phyloP scores from a whole-genome alignment of 306 rosid species.

The Trifolium repens region DNA sequence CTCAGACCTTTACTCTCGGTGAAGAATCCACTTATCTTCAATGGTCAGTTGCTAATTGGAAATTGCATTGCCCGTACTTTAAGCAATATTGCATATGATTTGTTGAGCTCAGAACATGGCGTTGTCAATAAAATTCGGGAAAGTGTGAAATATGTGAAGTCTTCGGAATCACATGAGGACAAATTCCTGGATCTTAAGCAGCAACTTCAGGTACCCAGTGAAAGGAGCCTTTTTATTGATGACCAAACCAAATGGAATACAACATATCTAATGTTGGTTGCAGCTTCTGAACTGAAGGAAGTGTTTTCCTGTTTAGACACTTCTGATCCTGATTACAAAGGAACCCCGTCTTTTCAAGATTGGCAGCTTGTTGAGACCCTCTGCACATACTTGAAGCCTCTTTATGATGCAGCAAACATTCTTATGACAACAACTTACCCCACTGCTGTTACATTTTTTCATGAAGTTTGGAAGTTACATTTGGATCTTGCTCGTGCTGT shows the following conservation, averaged over 20 bases:
- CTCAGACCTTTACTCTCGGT: constrained; percentile 76
- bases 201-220: constrained; percentile 91
- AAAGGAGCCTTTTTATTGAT: constrained; percentile 70
- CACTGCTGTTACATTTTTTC: constrained; percentile 68
- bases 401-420: constrained; percentile 75
- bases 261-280: constrained; percentile 80
- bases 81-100: constrained; percentile 67
- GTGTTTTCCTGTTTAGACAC: constrained; percentile 86
- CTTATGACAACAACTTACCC: constrained; percentile 67
- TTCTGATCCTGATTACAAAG: constrained; percentile 81
- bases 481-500: constrained; percentile 67
- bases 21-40: constrained; percentile 79
- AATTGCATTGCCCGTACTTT: constrained; percentile 80
- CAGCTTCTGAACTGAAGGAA: constrained; percentile 80
- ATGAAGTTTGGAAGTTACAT: constrained; percentile 90
- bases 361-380: constrained; percentile 83
- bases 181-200: constrained; percentile 75
- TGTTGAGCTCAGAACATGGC: constrained; percentile 56
- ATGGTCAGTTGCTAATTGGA: constrained; percentile 75
- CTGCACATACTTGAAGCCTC: constrained; percentile 71
- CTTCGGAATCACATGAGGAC: constrained; percentile 82
- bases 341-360: constrained; percentile 75
- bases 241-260: constrained; percentile 84
- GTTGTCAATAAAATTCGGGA: constrained; percentile 66
- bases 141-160: constrained; percentile 85